These are phyloP conservation scores for Mallotus repandus DNA, from an alignment of 441 rosid genomes.

Conservation along the genomic window DNA sequence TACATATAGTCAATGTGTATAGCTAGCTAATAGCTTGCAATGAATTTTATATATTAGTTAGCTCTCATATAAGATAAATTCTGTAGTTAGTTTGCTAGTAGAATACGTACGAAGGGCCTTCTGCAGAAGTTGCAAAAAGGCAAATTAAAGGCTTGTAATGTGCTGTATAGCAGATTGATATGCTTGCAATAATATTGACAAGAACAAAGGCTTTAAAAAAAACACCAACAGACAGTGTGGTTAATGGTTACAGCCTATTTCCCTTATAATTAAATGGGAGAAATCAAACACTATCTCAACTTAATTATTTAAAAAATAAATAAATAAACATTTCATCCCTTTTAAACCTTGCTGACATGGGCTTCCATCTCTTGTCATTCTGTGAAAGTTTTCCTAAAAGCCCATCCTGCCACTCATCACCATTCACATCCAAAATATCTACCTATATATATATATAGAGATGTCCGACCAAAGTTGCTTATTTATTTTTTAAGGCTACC, in stretches of 20 bases:
- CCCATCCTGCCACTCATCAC: constrained; percentile 24
- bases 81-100: too few species aligned
- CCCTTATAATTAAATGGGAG: background rate
- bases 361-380: constrained; percentile 5
- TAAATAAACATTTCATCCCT: background rate
- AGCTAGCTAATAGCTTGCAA: too few species aligned
- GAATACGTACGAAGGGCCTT: too few species aligned
- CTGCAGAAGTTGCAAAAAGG: too few species aligned
- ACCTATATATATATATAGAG: background rate
- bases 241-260: background rate
- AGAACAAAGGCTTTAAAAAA: background rate
- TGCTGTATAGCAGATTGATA: background rate
- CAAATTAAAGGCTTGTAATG: too few species aligned
- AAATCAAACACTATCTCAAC: background rate
- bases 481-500: background rate
- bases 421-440: constrained; percentile 21
- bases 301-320: background rate
- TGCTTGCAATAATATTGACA: too few species aligned
- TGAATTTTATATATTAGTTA: too few species aligned
- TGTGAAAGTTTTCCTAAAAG: constrained; percentile 1
- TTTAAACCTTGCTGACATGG: background rate
- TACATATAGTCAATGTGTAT: too few species aligned
- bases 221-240: background rate
- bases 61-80: too few species aligned
- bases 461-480: too few species aligned